Conservation (phyloP, 2,329 filamentous ascomycete species). For the Paraphaeosphaeria minitans region DNA sequence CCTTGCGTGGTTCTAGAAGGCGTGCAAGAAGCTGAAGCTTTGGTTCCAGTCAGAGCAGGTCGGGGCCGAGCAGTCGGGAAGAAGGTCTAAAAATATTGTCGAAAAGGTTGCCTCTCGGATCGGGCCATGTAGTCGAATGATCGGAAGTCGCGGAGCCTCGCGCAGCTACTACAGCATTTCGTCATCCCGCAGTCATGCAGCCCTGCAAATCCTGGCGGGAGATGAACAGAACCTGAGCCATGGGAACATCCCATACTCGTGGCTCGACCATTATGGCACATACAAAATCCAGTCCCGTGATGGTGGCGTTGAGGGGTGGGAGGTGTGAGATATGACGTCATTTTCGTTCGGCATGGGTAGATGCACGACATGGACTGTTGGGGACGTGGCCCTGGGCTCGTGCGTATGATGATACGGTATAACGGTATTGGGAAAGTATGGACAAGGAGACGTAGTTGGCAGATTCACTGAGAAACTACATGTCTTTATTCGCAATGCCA, state of each 20-base stretch:
- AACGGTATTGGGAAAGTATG: background rate
- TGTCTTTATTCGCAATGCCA: too few species aligned
- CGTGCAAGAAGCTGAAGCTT: background rate
- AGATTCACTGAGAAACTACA: too few species aligned
- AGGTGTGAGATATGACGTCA: background rate
- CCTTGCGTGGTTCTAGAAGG: too few species aligned
- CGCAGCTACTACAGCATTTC: background rate
- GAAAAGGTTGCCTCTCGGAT: background rate
- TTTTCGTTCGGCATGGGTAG: background rate
- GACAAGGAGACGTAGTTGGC: too few species aligned
- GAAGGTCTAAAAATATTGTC: background rate
- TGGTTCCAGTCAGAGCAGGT: background rate
- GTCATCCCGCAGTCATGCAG: slow-evolving; percentile 4
- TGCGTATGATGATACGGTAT: too few species aligned
- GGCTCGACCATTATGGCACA: background rate
- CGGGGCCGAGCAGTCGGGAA: background rate
- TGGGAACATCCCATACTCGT: background rate
- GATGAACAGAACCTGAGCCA: background rate
- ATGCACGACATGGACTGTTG: too few species aligned
- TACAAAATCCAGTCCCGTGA: background rate
- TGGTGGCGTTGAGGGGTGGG: background rate
- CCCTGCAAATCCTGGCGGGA: background rate
- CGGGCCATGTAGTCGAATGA: background rate
- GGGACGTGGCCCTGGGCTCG: too few species aligned
- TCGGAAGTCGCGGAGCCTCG: slow-evolving; percentile 10